These are phyloP conservation scores for Venturia asperata DNA, from an alignment of 2,329 filamentous ascomycete genomes.

Conservation along the genomic window DNA sequence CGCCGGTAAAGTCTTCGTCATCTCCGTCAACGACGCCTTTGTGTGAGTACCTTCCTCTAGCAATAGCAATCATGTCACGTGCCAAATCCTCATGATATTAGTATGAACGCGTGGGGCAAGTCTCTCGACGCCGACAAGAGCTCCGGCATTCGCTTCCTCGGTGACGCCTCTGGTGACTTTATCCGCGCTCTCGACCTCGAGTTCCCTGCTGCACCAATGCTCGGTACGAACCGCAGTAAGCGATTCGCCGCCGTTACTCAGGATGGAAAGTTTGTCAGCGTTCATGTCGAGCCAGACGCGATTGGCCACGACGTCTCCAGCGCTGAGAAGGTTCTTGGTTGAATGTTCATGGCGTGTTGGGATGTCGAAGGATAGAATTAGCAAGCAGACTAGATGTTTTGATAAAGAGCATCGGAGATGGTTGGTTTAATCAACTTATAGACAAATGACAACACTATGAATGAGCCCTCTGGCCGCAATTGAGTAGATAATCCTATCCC, in stretches of 20 bases:
- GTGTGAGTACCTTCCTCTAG: not conserved
- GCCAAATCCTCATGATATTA: not conserved
- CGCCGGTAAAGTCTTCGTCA: slow-evolving; percentile 7
- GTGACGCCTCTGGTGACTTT: not conserved
- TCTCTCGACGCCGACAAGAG: slow-evolving; percentile 2
- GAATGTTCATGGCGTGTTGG: too few relatives aligned
- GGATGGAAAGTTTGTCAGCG: not conserved
- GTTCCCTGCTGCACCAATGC: not conserved
- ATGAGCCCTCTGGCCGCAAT: too few relatives aligned
- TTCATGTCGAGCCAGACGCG: slow-evolving; percentile 1
- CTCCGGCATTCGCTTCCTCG: not conserved
- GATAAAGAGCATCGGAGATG: too few relatives aligned
- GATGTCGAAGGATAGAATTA: too few relatives aligned
- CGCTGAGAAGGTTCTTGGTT: slow-evolving; percentile 9
- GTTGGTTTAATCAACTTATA: too few relatives aligned
- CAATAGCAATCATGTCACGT: too few relatives aligned
- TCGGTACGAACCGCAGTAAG: slow-evolving; percentile 1
- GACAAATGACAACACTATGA: too few relatives aligned
- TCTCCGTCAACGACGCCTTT: slow-evolving; percentile 9
- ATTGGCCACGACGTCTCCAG: not conserved
- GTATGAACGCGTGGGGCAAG: slow-evolving; percentile 2
- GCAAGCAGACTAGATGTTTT: too few relatives aligned
- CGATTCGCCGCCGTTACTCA: slow-evolving; percentile 3
- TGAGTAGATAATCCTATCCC: too few relatives aligned
- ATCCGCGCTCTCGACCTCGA: slow-evolving; percentile 1